Evolutionary conservation across 78 protist genomes (phyloP).

Genomic region (Polysphondylium violaceum): DNA sequence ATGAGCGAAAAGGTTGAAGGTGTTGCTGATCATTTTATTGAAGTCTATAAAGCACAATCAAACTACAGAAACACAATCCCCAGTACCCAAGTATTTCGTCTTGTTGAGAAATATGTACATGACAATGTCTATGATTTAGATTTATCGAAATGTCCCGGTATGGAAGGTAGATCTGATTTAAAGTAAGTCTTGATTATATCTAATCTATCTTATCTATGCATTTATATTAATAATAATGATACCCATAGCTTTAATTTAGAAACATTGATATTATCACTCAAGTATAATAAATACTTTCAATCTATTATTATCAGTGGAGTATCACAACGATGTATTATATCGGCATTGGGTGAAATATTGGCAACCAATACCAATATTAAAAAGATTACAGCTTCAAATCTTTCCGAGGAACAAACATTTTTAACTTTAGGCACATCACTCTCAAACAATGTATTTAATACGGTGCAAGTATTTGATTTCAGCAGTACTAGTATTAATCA

Average conservation of each 20-base stretch:
- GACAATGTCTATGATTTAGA: conserved; percentile 41
- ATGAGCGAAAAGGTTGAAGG: not conserved
- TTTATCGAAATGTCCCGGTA: conserved; percentile 51
- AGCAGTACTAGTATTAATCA: not conserved
- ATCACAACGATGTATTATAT: not conserved
- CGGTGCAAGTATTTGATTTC: conserved; percentile 30
- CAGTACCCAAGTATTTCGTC: conserved; percentile 14
- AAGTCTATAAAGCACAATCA: conserved; percentile 34
- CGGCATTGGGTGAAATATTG: conserved; percentile 19
- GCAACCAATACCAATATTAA: conserved; percentile 1
- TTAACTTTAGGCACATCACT: not conserved
- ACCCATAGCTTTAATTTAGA: conserved; percentile 10
- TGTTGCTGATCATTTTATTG: conserved; percentile 22
- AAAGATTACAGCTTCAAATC: not conserved
- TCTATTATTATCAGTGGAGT: conserved; percentile 8
- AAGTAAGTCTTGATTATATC: not conserved
- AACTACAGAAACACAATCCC: conserved; percentile 4
- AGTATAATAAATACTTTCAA: conserved; percentile 29
- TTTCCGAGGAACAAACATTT: conserved; percentile 14
- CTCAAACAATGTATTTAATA: not conserved
- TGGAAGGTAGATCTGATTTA: conserved; percentile 31
- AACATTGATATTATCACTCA: not conserved
- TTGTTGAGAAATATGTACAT: conserved; percentile 23
- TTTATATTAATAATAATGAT: not conserved
- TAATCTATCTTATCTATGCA: not conserved